Conservation (phyloP, 306 rosid species). For the Acmispon strigosus region DNA sequence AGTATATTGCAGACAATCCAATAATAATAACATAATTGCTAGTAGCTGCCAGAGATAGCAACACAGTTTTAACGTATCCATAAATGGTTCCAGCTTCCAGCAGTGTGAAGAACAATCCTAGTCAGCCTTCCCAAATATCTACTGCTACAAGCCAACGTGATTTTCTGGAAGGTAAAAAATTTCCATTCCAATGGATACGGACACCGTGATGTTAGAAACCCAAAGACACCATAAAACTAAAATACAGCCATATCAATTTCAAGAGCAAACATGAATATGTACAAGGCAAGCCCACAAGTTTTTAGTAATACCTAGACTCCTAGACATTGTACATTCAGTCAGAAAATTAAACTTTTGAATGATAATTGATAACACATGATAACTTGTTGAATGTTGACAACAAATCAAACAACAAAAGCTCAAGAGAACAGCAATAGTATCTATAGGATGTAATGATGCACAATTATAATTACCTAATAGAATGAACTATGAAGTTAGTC, state of each 20-base stretch:
- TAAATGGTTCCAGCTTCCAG: not conserved
- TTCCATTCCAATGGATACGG: not conserved
- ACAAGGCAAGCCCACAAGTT: not conserved
- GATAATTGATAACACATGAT: not conserved
- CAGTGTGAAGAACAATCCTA: not conserved
- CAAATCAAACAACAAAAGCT: not conserved
- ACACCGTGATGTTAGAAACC: not conserved
- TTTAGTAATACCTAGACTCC: not conserved
- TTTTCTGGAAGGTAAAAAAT: constrained; percentile 6
- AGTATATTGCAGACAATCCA: not conserved
- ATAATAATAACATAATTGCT: not conserved
- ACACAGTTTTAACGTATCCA: not conserved
- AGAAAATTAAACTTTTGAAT: not conserved
- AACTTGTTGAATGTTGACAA: not conserved
- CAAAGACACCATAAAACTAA: not conserved
- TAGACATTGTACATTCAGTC: no score
- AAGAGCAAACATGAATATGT: not conserved
- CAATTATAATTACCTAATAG: not conserved
- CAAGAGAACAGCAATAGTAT: not conserved
- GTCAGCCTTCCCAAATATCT: constrained; percentile 11
- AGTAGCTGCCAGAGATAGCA: not conserved
- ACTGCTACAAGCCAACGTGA: constrained; percentile 18
- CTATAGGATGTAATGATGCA: not conserved
- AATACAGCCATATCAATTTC: not conserved
- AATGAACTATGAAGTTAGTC: not conserved